Conservation (phyloP, 345 rosid genomes). For the Streptanthus diversifolius region DNA sequence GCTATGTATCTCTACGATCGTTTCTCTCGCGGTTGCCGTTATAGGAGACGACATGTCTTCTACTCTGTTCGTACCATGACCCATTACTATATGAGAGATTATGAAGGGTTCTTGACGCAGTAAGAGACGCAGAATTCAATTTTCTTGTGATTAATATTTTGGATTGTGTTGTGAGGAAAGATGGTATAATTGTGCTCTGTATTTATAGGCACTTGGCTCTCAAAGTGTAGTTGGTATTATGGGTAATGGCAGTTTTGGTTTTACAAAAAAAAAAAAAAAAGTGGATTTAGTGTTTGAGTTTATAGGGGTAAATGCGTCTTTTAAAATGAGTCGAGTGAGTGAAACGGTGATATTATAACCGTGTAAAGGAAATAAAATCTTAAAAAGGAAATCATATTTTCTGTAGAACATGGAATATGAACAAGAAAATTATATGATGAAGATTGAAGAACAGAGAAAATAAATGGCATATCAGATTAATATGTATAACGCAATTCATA, state of each 20-base stretch:
- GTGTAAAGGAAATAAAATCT: not conserved
- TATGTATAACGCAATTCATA: not conserved
- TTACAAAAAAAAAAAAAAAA: not conserved
- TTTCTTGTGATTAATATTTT: not conserved
- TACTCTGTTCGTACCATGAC: constrained; percentile 36
- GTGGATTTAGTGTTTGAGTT: not conserved
- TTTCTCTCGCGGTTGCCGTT: constrained; percentile 7
- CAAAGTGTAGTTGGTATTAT: constrained; percentile 29
- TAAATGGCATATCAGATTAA: not conserved
- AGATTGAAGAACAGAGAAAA: not conserved
- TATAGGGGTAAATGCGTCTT: constrained; percentile 28
- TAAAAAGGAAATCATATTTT: constrained; percentile 1
- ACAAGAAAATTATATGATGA: constrained; percentile 8
- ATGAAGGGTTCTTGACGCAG: not conserved
- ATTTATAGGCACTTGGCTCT: constrained; percentile 30
- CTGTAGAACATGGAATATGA: constrained; percentile 18
- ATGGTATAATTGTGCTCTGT: constrained; percentile 11
- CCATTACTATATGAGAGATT: constrained; percentile 24
- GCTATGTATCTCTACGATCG: constrained; percentile 50
- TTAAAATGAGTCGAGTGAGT: not conserved
- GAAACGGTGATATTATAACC: not conserved
- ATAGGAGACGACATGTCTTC: constrained; percentile 37
- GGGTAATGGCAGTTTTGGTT: constrained; percentile 28
- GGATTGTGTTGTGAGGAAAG: constrained; percentile 23
- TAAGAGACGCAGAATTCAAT: not conserved